Conservation (phyloP, 2,329 filamentous ascomycete genomes). For the Aspergillus pseudonomiae region DNA sequence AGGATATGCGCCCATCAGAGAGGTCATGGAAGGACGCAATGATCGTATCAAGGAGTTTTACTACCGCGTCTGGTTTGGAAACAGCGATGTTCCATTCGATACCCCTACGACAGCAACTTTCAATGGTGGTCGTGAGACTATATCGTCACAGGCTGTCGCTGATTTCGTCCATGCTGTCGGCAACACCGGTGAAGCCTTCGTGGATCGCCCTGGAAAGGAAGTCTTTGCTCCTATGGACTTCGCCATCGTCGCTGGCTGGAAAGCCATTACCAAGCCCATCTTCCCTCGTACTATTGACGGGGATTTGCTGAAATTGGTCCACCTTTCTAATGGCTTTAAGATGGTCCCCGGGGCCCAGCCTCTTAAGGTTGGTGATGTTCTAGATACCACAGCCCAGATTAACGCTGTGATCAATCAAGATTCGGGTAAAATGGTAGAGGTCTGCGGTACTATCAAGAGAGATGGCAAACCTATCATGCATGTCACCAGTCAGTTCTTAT, state of each 20-base stretch:
- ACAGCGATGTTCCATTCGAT: conserved; percentile 81
- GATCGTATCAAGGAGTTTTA: conserved; percentile 99
- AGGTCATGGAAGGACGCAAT: conserved; percentile 94
- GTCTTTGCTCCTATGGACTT: conserved; percentile 99
- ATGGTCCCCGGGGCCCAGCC: conserved; percentile 97
- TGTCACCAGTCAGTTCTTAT: conserved; percentile 96
- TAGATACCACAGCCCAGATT: conserved; percentile 91
- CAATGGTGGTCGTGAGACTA: conserved; percentile 82
- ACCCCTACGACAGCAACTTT: conserved; percentile 84
- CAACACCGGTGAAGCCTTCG: conserved; percentile 96
- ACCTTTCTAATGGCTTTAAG: conserved; percentile 95
- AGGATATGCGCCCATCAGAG: conserved; percentile 94
- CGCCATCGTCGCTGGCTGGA: conserved; percentile 97
- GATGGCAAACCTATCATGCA: conserved; percentile 90
- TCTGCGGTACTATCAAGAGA: conserved; percentile 93
- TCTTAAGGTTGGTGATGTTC: conserved; percentile 89
- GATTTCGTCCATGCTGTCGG: conserved; percentile 99
- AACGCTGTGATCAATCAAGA: conserved; percentile 98
- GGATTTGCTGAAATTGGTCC: conserved; percentile 92
- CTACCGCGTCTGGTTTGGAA: conserved; percentile 95
- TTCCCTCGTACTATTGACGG: conserved; percentile 96
- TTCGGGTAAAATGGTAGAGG: conserved; percentile 98
- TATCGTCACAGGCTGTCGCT: conserved; percentile 91
- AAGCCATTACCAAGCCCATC: conserved; percentile 98
- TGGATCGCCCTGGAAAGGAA: conserved; percentile 90